These are phyloP conservation scores for Nitzschia palea DNA, from an alignment of 108 stramenopile genomes.

Conservation along the genomic window DNA sequence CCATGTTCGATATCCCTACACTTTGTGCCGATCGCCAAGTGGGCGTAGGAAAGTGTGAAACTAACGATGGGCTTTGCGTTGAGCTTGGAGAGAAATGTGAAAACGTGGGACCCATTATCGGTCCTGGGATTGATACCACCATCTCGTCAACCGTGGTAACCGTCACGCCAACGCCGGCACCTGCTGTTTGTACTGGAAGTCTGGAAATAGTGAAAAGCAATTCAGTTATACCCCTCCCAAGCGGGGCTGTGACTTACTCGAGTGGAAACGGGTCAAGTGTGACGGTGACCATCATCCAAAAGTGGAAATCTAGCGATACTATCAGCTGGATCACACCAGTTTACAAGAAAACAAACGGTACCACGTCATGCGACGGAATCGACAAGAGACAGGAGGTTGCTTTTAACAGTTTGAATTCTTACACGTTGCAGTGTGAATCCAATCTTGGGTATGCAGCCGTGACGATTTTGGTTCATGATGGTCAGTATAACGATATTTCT, in stretches of 20 bases:
- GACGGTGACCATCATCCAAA: neutral
- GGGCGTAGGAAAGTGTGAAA: too few species aligned
- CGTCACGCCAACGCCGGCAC: too few species aligned
- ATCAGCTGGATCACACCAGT: conserved; percentile 2
- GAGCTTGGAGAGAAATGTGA: too few species aligned
- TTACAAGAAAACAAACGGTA: neutral
- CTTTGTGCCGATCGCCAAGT: too few species aligned
- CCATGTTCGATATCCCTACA: too few species aligned
- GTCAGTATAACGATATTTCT: neutral
- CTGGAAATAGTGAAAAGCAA: too few species aligned
- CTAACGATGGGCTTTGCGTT: too few species aligned
- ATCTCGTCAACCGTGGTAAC: too few species aligned
- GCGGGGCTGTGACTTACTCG: neutral
- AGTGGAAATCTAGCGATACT: neutral
- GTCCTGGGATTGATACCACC: too few species aligned
- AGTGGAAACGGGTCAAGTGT: neutral
- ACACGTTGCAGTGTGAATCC: neutral
- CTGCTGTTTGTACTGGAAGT: too few species aligned
- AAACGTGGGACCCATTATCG: too few species aligned
- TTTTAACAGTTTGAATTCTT: too few species aligned
- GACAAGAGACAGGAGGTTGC: neutral
- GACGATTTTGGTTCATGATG: conserved; percentile 1
- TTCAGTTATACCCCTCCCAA: neutral
- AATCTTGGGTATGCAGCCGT: neutral
- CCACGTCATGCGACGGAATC: neutral